A percentile compares a stretch with the other conserved stretches of the same genome.
Conservation (phyloP, 2,329 filamentous ascomycete genomes). For the Magnaporthiopsis rhizophila region DNA sequence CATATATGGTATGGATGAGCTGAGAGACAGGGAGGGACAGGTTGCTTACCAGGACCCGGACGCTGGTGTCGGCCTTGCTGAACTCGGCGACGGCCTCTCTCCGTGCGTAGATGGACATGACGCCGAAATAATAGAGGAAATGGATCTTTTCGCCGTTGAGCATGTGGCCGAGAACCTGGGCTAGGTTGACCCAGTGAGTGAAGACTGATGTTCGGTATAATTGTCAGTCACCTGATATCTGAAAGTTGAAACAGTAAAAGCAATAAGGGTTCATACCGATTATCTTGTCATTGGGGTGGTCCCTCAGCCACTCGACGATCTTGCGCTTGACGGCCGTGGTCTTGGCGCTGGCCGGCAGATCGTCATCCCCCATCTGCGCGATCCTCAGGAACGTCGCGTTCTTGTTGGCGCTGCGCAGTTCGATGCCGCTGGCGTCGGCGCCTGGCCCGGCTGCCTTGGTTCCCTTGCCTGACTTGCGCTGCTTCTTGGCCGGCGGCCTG, state of each 20-base stretch:
- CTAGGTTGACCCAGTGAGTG: slow-evolving; percentile 23
- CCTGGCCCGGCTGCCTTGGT: slow-evolving; percentile 12
- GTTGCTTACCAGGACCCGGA: slow-evolving; percentile 26
- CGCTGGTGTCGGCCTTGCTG: not conserved
- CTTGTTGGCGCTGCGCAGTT: slow-evolving; percentile 4
- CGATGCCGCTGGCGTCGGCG: slow-evolving; percentile 15
- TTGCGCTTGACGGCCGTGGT: slow-evolving; percentile 22
- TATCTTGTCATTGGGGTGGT: slow-evolving; percentile 28
- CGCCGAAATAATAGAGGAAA: slow-evolving; percentile 31
- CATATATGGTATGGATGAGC: not conserved
- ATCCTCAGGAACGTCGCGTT: slow-evolving; percentile 17
- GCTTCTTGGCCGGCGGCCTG: not conserved
- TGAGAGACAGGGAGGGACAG: not conserved
- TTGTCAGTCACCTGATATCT: not conserved
- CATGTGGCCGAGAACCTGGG: slow-evolving; percentile 27
- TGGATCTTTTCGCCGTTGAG: slow-evolving; percentile 19
- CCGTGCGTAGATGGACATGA: slow-evolving; percentile 13
- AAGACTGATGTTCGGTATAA: slow-evolving; percentile 23
- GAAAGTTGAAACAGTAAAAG: not conserved
- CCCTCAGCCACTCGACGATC: slow-evolving; percentile 22
- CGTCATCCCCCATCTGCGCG: slow-evolving; percentile 10
- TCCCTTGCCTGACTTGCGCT: not conserved
- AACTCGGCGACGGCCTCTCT: slow-evolving; percentile 17
- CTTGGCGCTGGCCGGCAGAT: slow-evolving; percentile 22
- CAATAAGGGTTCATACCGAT: slow-evolving; percentile 21